A percentile compares a stretch with the other conserved stretches of the same genome.
These are phyloP conservation scores for Fusarium lateritium DNA, from an alignment of 2,329 filamentous ascomycete species.

Conservation along the genomic window DNA sequence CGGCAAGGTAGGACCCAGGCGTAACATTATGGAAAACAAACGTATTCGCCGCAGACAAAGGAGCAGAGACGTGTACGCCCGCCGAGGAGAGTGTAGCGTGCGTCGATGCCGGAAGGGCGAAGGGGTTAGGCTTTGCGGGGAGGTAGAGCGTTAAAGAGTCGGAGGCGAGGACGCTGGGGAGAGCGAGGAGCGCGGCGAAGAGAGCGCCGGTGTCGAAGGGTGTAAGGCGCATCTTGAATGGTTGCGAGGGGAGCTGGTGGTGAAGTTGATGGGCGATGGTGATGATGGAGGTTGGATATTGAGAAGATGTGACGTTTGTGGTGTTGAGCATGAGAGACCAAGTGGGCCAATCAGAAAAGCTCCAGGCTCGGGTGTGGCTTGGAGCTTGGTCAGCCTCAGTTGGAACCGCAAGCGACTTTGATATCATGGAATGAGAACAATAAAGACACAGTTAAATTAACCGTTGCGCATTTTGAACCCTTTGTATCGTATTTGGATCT, in stretches of 20 bases:
- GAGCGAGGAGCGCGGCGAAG: conserved; percentile 55
- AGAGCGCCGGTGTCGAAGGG: conserved; percentile 53
- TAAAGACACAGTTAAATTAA: background rate
- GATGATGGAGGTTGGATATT: conserved; percentile 30
- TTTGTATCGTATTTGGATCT: too few species aligned
- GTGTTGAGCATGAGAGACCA: conserved; percentile 41
- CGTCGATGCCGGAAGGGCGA: conserved; percentile 73
- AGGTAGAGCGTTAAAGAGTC: conserved; percentile 62
- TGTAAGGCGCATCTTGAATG: conserved; percentile 55
- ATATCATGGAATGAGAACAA: background rate
- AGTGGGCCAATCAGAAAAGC: conserved; percentile 43
- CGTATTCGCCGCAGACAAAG: conserved; percentile 76
- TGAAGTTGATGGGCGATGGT: background rate
- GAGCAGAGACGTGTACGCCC: conserved; percentile 63
- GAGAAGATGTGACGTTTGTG: conserved; percentile 39
- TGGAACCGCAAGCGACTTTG: background rate
- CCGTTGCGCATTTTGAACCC: too few species aligned
- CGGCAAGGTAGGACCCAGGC: conserved; percentile 83
- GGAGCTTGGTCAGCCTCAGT: conserved; percentile 38
- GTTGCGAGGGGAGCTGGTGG: background rate
- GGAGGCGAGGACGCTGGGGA: conserved; percentile 49
- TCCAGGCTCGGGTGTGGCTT: conserved; percentile 35
- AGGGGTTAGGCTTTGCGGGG: conserved; percentile 64
- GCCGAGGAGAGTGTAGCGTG: conserved; percentile 72
- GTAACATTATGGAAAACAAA: conserved; percentile 84